Evolutionary conservation across 345 rosid species (phyloP).

Genomic region (Eucalyptus cloeziana): DNA sequence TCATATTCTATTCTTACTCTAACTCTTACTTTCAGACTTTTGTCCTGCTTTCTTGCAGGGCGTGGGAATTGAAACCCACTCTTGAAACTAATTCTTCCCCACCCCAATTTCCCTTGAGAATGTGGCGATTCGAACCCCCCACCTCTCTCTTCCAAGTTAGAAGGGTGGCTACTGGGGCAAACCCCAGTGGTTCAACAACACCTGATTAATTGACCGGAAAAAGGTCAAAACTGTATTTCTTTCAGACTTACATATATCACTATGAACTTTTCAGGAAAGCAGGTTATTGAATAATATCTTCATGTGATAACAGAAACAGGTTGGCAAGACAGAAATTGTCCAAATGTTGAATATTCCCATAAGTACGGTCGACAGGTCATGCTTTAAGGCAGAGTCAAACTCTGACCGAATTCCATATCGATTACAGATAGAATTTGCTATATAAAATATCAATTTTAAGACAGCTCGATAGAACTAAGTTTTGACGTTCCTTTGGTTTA

Average conservation of each 20-base stretch:
- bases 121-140: too few species aligned
- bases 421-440: not conserved
- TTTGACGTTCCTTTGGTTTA: not conserved
- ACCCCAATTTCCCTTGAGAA: too few species aligned
- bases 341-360: not conserved
- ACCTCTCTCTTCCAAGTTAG: too few species aligned
- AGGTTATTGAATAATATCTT: not conserved
- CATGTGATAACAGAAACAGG: not conserved
- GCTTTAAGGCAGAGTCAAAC: not conserved
- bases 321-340: not conserved
- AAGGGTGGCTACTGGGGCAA: too few species aligned
- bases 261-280: too few species aligned
- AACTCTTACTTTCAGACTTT: too few species aligned
- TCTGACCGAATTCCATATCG: not conserved
- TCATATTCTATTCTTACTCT: too few species aligned
- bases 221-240: not conserved
- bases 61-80: too few species aligned
- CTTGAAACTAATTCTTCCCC: too few species aligned
- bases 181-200: too few species aligned
- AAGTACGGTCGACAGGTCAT: not conserved
- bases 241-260: not conserved
- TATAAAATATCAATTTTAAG: not conserved
- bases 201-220: not conserved
- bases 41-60: too few species aligned
- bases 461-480: not conserved